A percentile compares a stretch with the other conserved stretches of the same genome.
These are phyloP conservation scores for Cyanidioschyzon merolae DNA, from an alignment of 23 red algal genomes.

Conservation along the genomic window DNA sequence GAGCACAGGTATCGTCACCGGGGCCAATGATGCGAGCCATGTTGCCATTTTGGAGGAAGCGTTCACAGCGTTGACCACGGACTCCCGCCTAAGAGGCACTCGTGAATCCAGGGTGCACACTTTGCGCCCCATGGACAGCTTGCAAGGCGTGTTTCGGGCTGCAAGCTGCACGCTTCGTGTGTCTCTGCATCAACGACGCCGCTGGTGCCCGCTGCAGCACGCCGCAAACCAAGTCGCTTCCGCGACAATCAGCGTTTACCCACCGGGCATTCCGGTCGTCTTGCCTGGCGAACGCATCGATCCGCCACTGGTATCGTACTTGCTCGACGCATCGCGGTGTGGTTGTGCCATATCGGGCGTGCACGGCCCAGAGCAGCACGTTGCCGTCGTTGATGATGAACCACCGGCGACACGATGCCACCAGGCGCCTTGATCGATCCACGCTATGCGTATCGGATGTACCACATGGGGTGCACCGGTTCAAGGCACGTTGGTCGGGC, in stretches of 20 bases:
- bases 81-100: neutral
- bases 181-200: neutral
- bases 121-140: neutral
- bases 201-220: neutral
- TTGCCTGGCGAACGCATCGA: conserved; percentile 66
- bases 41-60: conserved; percentile 46
- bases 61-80: conserved; percentile 17
- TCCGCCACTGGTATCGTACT: neutral
- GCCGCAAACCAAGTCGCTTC: conserved; percentile 43
- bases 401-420: neutral
- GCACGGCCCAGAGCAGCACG: neutral
- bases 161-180: conserved; percentile 21
- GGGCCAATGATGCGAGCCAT: conserved; percentile 44
- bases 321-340: neutral
- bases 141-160: neutral
- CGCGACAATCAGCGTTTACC: conserved; percentile 64
- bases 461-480: too few species aligned
- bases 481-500: too few species aligned
- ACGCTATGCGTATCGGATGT: too few species aligned
- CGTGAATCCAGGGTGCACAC: neutral
- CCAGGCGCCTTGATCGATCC: neutral
- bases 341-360: neutral
- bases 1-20: conserved; percentile 52
- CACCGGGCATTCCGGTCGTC: conserved; percentile 82
- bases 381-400: neutral